phyloP scores from a whole-genome alignment of 2,329 filamentous ascomycete species.

The Aspergillus sp. region DNA sequence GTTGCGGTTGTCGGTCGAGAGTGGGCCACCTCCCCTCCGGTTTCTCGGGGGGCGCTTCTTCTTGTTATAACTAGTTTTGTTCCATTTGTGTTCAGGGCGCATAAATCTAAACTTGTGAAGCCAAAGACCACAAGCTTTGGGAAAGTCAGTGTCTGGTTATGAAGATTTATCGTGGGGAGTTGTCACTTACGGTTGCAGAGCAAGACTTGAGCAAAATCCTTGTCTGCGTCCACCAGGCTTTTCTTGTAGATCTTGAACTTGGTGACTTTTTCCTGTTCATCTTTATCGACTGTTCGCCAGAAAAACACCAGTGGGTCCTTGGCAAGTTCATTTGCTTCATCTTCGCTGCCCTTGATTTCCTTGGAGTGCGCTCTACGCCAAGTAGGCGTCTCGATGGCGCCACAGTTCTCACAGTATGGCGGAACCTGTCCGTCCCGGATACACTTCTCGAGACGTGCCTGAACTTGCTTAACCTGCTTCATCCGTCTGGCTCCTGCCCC shows the following conservation, averaged over 20 bases:
- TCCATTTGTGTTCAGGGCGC: slow-evolving; percentile 82
- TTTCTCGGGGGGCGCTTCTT: slow-evolving; percentile 40
- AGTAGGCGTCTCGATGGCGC: slow-evolving; percentile 90
- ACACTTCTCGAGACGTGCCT: slow-evolving; percentile 55
- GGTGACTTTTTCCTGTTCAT: slow-evolving; percentile 62
- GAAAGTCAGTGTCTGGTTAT: slow-evolving; percentile 9
- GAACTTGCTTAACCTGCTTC: slow-evolving; percentile 65
- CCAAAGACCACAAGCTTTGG: slow-evolving; percentile 82
- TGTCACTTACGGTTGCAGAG: slow-evolving; percentile 81
- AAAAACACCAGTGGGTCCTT: slow-evolving; percentile 73
- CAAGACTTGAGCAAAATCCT: slow-evolving; percentile 69
- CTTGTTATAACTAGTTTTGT: slow-evolving; percentile 54
- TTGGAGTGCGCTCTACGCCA: slow-evolving; percentile 95
- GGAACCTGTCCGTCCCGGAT: slow-evolving; percentile 82
- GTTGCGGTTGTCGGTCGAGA: slow-evolving; percentile 34
- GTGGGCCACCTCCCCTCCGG: slow-evolving; percentile 33
- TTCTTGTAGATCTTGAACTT: slow-evolving; percentile 77
- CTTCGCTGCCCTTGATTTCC: slow-evolving; percentile 67
- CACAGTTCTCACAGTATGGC: slow-evolving; percentile 87
- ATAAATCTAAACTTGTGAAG: slow-evolving; percentile 84
- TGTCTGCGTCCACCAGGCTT: slow-evolving; percentile 64
- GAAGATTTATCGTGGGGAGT: not conserved
- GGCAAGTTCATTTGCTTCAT: slow-evolving; percentile 69
- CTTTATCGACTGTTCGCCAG: slow-evolving; percentile 65
- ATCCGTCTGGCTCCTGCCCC: slow-evolving; percentile 63